These are phyloP conservation scores for Leishmania aethiopica DNA, from an alignment of 208 protist species.

Conservation along the genomic window DNA sequence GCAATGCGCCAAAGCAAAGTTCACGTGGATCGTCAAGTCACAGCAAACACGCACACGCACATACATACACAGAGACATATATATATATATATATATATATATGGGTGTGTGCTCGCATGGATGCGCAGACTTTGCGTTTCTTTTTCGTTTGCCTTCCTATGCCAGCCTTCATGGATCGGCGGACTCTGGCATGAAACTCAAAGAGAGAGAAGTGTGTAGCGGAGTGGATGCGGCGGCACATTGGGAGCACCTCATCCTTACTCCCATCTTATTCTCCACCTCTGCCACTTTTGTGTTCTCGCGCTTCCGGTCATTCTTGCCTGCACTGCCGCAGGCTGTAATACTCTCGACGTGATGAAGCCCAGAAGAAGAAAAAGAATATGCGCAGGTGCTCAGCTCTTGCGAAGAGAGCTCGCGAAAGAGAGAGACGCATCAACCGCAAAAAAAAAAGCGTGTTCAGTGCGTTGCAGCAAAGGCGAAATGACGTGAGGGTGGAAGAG, in stretches of 20 bases:
- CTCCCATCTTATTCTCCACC: not conserved
- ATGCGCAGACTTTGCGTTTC: not conserved
- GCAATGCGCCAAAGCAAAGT: not conserved
- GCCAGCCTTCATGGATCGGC: not conserved
- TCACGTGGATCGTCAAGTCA: not conserved
- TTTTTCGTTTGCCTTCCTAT: not conserved
- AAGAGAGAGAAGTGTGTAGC: not conserved
- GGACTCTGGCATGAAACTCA: not conserved
- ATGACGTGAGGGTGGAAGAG: not conserved
- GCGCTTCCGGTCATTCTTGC: not conserved
- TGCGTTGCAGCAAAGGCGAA: not conserved
- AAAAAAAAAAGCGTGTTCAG: not conserved
- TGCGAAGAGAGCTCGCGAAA: not conserved
- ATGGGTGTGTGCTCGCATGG: not conserved
- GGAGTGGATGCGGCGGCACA: not conserved
- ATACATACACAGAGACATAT: too few relatives aligned
- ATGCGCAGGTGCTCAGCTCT: not conserved
- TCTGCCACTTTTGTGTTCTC: not conserved
- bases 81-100: too few relatives aligned
- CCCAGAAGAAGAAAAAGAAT: not conserved
- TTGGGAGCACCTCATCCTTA: not conserved
- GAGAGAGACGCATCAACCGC: not conserved
- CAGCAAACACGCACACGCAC: not conserved
- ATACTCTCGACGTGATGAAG: not conserved
- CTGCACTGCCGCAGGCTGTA: not conserved